Conservation (phyloP, 2,329 filamentous ascomycete genomes). For the Cladophialophora chaetospira region DNA sequence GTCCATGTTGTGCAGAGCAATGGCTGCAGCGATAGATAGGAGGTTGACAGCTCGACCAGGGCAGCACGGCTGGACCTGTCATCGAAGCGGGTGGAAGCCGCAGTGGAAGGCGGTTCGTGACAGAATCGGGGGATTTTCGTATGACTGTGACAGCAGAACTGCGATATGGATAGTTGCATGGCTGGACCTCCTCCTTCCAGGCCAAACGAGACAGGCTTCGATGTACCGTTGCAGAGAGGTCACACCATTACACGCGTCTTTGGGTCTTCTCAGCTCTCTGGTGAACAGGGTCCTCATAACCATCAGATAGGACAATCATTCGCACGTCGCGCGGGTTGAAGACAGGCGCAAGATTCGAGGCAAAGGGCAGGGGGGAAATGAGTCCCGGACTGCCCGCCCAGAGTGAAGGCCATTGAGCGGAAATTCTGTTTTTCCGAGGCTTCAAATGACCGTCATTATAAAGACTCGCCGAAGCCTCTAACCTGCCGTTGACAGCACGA, state of each 20-base stretch:
- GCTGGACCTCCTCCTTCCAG: neutral
- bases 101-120: constrained; percentile 30
- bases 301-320: no score
- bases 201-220: neutral
- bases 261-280: neutral
- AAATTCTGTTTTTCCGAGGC: no score
- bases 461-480: neutral
- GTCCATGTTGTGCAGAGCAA: constrained; percentile 13
- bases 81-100: constrained; percentile 31
- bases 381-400: neutral
- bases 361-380: no score
- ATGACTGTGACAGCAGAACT: constrained; percentile 23
- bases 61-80: constrained; percentile 27
- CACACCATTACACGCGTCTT: neutral
- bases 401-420: neutral
- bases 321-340: no score
- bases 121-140: constrained; percentile 35
- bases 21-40: constrained; percentile 10
- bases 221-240: neutral
- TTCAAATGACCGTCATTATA: constrained; percentile 3
- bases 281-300: no score
- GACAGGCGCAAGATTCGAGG: no score
- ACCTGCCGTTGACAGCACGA: no score
- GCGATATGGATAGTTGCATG: constrained; percentile 24
- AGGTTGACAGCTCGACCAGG: constrained; percentile 20